phyloP scores from a whole-genome alignment of 2,329 filamentous ascomycete species.

The Colletotrichum noveboracense region DNA sequence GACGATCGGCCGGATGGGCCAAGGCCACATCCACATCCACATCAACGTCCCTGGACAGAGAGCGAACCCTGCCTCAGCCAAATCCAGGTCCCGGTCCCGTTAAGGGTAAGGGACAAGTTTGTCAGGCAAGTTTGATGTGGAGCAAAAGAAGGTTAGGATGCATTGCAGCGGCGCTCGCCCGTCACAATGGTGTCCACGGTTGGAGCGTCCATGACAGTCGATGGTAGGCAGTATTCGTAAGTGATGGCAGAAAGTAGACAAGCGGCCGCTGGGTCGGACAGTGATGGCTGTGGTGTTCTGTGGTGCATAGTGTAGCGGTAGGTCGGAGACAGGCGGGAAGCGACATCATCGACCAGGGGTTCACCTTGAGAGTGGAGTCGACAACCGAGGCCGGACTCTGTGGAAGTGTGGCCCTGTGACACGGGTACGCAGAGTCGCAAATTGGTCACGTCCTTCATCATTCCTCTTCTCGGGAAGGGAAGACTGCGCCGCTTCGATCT shows the following conservation, averaged over 20 bases:
- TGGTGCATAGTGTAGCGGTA: background rate
- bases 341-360: conserved; percentile 19
- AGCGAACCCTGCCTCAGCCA: conserved; percentile 4
- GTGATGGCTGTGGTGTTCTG: background rate
- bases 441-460: background rate
- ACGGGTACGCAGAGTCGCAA: background rate
- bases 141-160: background rate
- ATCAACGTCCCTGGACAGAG: conserved; percentile 1
- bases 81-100: background rate
- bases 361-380: conserved; percentile 10
- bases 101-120: background rate
- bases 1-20: conserved; percentile 2
- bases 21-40: conserved; percentile 1
- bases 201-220: background rate
- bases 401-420: background rate
- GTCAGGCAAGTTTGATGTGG: background rate
- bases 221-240: background rate
- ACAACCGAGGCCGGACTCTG: background rate
- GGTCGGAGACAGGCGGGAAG: background rate
- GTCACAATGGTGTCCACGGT: background rate
- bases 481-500: background rate
- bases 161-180: background rate
- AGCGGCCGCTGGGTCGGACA: background rate
- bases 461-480: background rate
- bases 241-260: background rate